Conservation (phyloP, 441 rosid genomes). For the Populus hybrid region DNA sequence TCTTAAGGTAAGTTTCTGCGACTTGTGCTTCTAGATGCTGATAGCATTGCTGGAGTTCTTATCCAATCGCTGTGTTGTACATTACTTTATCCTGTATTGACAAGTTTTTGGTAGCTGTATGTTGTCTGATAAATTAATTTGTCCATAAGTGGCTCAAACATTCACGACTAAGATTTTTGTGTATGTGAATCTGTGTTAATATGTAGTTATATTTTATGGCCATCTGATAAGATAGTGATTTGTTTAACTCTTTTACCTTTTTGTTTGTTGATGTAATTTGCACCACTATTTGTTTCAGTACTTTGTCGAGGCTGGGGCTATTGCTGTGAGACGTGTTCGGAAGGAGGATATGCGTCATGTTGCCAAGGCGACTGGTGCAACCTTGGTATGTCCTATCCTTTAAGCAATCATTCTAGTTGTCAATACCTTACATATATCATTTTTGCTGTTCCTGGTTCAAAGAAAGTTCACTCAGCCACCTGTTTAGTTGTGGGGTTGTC, state of each 20-base stretch:
- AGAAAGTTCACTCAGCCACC: not conserved
- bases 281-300: conserved; percentile 51
- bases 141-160: not conserved
- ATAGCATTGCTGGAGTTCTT: not conserved
- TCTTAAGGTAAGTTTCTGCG: conserved; percentile 56
- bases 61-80: not conserved
- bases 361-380: conserved; percentile 98
- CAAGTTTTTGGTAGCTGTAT: not conserved
- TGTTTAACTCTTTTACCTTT: not conserved
- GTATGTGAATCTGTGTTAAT: not conserved
- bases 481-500: not conserved
- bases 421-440: not conserved
- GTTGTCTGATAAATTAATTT: not conserved
- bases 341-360: conserved; percentile 98
- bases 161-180: not conserved
- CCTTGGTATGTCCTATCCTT: conserved; percentile 49
- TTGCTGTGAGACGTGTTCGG: conserved; percentile 94
- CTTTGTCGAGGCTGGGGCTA: conserved; percentile 95
- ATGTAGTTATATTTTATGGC: not conserved
- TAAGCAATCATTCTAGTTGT: not conserved
- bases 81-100: not conserved
- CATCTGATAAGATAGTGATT: too few relatives aligned
- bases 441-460: not conserved
- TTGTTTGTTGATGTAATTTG: not conserved
- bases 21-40: conserved; percentile 11